Conservation (phyloP, 495 filamentous ascomycete genomes). For the Penicillium salamii region DNA sequence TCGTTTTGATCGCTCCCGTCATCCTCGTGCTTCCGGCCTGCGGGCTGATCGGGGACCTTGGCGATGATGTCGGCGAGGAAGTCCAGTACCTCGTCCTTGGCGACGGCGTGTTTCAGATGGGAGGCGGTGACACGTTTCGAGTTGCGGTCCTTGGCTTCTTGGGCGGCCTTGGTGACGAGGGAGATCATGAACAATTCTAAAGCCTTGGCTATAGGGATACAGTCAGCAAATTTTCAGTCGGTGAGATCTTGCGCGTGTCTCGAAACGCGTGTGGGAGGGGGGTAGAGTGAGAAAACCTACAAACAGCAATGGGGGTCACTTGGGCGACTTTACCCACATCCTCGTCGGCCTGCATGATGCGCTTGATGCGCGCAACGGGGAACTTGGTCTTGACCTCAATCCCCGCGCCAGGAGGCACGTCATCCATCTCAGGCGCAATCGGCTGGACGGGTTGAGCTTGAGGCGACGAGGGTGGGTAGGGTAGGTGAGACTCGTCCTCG, state of each 20-base stretch:
- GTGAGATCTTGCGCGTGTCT: not conserved
- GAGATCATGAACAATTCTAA: constrained; percentile 97
- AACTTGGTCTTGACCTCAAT: constrained; percentile 92
- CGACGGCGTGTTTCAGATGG: constrained; percentile 87
- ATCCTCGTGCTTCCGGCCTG: constrained; percentile 52
- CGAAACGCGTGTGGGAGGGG: not conserved
- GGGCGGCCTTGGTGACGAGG: constrained; percentile 81
- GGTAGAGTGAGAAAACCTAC: constrained; percentile 45
- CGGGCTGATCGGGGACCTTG: constrained; percentile 73
- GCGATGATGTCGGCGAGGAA: constrained; percentile 89
- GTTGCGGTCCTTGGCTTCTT: constrained; percentile 73
- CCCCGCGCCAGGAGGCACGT: constrained; percentile 30
- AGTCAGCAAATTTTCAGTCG: constrained; percentile 12
- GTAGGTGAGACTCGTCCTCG: constrained; percentile 1
- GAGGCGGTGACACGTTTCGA: constrained; percentile 86
- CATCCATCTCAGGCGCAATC: not conserved
- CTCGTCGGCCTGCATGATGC: constrained; percentile 99
- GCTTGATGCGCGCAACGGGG: constrained; percentile 95
- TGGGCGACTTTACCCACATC: constrained; percentile 98
- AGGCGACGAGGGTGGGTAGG: constrained; percentile 2
- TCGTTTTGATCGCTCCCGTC: constrained; percentile 51
- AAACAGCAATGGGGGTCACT: constrained; percentile 90
- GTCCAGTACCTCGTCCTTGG: constrained; percentile 84
- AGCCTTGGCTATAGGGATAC: constrained; percentile 64
- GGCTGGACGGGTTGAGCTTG: constrained; percentile 12